Evolutionary conservation across 306 rosid genomes (phyloP).

Genomic region (Sophora flavescens): DNA sequence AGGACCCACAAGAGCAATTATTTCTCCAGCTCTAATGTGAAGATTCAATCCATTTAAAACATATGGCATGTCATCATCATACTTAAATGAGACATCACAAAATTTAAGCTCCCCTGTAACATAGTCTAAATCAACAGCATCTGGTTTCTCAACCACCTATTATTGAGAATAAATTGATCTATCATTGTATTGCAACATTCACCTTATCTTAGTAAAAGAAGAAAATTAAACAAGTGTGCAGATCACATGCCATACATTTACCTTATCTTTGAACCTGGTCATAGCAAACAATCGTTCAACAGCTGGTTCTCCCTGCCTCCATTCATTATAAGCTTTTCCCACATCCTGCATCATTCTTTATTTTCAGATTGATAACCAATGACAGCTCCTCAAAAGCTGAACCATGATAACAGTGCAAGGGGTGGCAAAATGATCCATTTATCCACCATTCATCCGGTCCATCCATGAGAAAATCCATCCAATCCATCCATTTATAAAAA

Average conservation of each 20-base stretch:
- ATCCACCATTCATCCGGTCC: too few relatives aligned
- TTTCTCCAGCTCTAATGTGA: constrained; percentile 82
- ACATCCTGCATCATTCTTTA: constrained; percentile 79
- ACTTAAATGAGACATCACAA: constrained; percentile 74
- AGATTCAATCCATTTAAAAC: constrained; percentile 75
- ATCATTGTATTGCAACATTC: constrained; percentile 32
- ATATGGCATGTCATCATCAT: constrained; percentile 61
- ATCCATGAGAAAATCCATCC: too few relatives aligned
- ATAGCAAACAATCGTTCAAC: constrained; percentile 78
- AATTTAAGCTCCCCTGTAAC: constrained; percentile 78
- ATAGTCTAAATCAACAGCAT: constrained; percentile 67
- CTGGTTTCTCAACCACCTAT: constrained; percentile 74
- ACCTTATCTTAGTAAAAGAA: neutral
- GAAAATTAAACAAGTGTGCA: constrained; percentile 4
- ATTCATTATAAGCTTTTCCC: constrained; percentile 91
- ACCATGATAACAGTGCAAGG: constrained; percentile 47
- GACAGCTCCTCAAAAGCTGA: constrained; percentile 62
- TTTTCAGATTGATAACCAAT: constrained; percentile 64
- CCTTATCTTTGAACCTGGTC: constrained; percentile 69
- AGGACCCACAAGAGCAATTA: constrained; percentile 90
- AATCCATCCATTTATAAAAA: too few relatives aligned
- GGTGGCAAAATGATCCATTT: too few relatives aligned
- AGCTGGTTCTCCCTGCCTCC: constrained; percentile 93
- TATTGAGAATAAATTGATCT: constrained; percentile 40
- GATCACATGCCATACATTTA: constrained; percentile 45